Conservation (phyloP, 441 rosid genomes). For the Pelargonium cotyledonis region DNA sequence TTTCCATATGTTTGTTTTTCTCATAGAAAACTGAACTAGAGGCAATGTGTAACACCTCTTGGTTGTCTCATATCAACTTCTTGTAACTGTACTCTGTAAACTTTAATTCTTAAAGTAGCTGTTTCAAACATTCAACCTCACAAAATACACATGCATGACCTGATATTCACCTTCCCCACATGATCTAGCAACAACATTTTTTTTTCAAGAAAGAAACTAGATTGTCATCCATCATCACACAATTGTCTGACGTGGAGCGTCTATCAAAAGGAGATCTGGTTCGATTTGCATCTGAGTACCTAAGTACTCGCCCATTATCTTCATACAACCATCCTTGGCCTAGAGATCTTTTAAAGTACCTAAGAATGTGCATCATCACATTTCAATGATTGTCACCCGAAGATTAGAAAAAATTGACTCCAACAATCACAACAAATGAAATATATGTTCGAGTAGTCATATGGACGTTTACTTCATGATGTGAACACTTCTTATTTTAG, state of each 20-base stretch:
- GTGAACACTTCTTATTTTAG: conserved; percentile 13
- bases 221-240: background rate
- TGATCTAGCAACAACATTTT: background rate
- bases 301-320: background rate
- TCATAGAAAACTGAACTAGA: background rate
- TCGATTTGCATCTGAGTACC: background rate
- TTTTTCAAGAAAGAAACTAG: background rate
- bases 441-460: no score
- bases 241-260: background rate
- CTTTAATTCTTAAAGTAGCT: background rate
- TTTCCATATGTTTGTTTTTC: background rate
- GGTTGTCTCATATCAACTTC: background rate
- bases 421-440: no score
- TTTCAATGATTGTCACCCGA: background rate
- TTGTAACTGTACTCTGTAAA: background rate
- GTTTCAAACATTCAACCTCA: background rate
- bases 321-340: background rate
- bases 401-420: no score
- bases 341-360: background rate
- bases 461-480: background rate
- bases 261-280: background rate
- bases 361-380: background rate
- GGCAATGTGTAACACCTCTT: background rate
- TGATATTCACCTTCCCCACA: background rate
- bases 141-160: background rate